These are phyloP conservation scores for Colletotrichum musicola DNA, from an alignment of 2,329 filamentous ascomycete species.

Conservation along the genomic window DNA sequence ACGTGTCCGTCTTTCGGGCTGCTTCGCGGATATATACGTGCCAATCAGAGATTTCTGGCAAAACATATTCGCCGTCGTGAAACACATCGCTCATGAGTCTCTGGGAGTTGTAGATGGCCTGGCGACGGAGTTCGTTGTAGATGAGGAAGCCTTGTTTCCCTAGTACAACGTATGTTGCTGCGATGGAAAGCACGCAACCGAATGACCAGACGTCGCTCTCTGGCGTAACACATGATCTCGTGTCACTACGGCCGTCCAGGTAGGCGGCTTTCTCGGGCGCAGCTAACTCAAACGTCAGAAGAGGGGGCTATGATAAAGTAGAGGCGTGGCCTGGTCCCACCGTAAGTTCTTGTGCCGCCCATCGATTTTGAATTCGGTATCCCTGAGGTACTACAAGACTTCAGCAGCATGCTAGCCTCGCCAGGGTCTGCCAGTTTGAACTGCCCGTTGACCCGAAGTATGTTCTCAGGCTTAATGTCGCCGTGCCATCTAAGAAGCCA, in stretches of 20 bases:
- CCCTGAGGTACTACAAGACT: neutral
- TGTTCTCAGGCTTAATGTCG: constrained; percentile 52
- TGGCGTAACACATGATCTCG: constrained; percentile 42
- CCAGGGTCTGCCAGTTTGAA: constrained; percentile 56
- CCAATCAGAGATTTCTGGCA: neutral
- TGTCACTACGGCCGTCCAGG: neutral
- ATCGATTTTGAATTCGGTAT: neutral
- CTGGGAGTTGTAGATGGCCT: neutral
- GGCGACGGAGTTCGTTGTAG: constrained; percentile 1
- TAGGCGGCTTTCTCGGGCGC: constrained; percentile 11
- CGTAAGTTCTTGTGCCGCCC: constrained; percentile 52
- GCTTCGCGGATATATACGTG: constrained; percentile 19
- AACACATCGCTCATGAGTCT: neutral
- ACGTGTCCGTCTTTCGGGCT: constrained; percentile 38
- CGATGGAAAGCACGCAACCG: constrained; percentile 53
- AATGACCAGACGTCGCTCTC: constrained; percentile 56
- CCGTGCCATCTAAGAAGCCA: constrained; percentile 50
- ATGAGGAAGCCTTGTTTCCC: constrained; percentile 40
- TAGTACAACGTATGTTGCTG: constrained; percentile 53
- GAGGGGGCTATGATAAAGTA: neutral
- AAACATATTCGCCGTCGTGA: neutral
- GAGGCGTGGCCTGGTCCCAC: constrained; percentile 41
- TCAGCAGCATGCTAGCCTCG: constrained; percentile 42
- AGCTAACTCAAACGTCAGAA: neutral
- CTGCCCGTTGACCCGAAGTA: constrained; percentile 45